Conservation (phyloP, 2,329 filamentous ascomycete species). For the Calonectria pseudoturangicola region DNA sequence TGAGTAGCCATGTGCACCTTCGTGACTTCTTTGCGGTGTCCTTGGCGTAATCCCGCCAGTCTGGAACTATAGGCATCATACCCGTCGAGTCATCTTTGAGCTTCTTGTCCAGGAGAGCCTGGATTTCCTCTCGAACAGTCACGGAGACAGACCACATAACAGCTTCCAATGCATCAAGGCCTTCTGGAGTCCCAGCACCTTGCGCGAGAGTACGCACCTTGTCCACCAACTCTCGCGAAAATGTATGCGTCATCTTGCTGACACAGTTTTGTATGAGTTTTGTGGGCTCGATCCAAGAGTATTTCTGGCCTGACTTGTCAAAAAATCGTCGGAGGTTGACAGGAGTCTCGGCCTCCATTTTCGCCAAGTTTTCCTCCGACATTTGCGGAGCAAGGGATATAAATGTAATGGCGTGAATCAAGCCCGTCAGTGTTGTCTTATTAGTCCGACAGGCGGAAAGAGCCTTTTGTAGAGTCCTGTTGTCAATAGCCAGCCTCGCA, state of each 20-base stretch:
- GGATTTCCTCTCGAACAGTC: constrained; percentile 39
- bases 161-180: constrained; percentile 37
- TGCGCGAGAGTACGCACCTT: constrained; percentile 15
- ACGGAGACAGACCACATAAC: constrained; percentile 50
- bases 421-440: constrained; percentile 53
- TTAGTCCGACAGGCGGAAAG: constrained; percentile 47
- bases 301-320: constrained; percentile 11
- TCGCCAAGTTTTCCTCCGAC: constrained; percentile 8
- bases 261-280: constrained; percentile 46
- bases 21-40: constrained; percentile 45
- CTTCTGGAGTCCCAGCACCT: not conserved
- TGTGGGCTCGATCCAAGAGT: constrained; percentile 34
- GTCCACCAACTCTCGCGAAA: constrained; percentile 5
- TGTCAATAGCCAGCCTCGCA: constrained; percentile 33
- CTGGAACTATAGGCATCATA: constrained; percentile 46
- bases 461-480: constrained; percentile 36
- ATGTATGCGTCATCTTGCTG: constrained; percentile 28
- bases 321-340: constrained; percentile 51
- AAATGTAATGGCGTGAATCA: constrained; percentile 48
- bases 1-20: constrained; percentile 43
- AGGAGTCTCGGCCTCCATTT: constrained; percentile 40
- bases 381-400: constrained; percentile 45
- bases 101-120: constrained; percentile 45
- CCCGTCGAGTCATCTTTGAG: constrained; percentile 48
- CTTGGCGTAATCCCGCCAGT: constrained; percentile 45